phyloP scores from a whole-genome alignment of 176 grass and related monocot species.

The Rhynchospora pubera region DNA sequence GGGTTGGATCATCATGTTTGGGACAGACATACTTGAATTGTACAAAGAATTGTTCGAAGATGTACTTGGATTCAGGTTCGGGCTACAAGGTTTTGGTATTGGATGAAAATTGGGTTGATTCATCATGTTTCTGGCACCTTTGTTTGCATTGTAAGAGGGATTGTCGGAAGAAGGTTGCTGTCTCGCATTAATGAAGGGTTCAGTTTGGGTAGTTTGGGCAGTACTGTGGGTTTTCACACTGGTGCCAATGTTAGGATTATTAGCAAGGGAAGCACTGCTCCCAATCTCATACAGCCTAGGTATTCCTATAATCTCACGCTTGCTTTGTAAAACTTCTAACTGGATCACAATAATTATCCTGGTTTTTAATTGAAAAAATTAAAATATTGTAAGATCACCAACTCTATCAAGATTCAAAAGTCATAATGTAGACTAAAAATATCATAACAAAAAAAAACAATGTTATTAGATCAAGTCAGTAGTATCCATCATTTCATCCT shows the following conservation, averaged over 20 bases:
- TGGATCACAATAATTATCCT: constrained; percentile 72
- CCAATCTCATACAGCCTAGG: constrained; percentile 31
- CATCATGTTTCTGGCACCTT: constrained; percentile 14
- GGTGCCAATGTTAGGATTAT: neutral
- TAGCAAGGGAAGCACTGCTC: neutral
- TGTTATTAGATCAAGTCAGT: too few species aligned
- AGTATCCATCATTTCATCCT: too few species aligned
- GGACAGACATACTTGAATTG: constrained; percentile 18
- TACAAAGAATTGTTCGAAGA: constrained; percentile 37
- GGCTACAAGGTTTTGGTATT: neutral
- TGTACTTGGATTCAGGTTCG: constrained; percentile 39
- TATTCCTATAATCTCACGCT: constrained; percentile 34
- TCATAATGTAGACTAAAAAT: too few species aligned
- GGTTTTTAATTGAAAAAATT: constrained; percentile 2
- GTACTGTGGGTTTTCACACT: constrained; percentile 10
- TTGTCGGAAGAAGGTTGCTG: constrained; percentile 30
- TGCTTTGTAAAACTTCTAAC: constrained; percentile 46
- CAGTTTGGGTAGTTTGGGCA: constrained; percentile 13
- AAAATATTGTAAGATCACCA: neutral
- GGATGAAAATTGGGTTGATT: constrained; percentile 27
- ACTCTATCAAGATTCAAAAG: too few species aligned
- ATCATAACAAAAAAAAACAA: neutral
- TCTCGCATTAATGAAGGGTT: constrained; percentile 21
- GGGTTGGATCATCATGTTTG: constrained; percentile 6
- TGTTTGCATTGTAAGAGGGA: constrained; percentile 26